Evolutionary conservation across 75 land plant genomes (phyloP).

Genomic region (Sequoiadendron giganteum): DNA sequence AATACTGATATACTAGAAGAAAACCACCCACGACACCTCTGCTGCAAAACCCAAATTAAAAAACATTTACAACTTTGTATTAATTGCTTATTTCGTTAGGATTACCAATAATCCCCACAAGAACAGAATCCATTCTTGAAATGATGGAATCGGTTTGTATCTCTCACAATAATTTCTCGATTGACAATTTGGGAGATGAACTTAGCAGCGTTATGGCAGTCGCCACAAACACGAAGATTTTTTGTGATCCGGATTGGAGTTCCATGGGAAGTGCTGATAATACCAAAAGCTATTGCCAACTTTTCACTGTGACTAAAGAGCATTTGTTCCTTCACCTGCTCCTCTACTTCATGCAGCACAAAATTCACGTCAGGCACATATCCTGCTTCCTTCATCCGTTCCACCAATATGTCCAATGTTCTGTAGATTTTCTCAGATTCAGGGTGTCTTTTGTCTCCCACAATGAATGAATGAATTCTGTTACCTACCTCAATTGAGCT

Average conservation of each 20-base stretch:
- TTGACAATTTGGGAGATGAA: slow-evolving; percentile 17
- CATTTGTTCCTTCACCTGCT: slow-evolving; percentile 9
- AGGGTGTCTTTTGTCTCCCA: slow-evolving; percentile 14
- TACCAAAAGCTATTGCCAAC: slow-evolving; percentile 28
- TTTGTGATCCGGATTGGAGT: slow-evolving; percentile 20
- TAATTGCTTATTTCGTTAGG: not conserved
- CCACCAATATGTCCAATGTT: not conserved
- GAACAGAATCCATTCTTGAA: slow-evolving; percentile 29
- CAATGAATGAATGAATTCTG: slow-evolving; percentile 12
- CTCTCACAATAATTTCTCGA: slow-evolving; percentile 27
- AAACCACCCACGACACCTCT: not conserved
- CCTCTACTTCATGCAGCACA: slow-evolving; percentile 16
- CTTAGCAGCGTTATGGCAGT: slow-evolving; percentile 24
- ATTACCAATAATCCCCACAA: slow-evolving; percentile 19
- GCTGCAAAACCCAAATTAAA: not conserved
- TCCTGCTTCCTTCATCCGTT: slow-evolving; percentile 12
- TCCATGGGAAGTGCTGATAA: slow-evolving; percentile 21
- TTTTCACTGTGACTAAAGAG: slow-evolving; percentile 23
- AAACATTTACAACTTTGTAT: not conserved
- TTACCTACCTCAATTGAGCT: slow-evolving; percentile 14
- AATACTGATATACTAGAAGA: not conserved
- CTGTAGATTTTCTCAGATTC: slow-evolving; percentile 6
- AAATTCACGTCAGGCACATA: slow-evolving; percentile 12
- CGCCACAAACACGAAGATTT: slow-evolving; percentile 16
- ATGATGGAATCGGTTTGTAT: slow-evolving; percentile 22